These are phyloP conservation scores for Penicillium riverlandense DNA, from an alignment of 495 filamentous ascomycete species.

Conservation along the genomic window DNA sequence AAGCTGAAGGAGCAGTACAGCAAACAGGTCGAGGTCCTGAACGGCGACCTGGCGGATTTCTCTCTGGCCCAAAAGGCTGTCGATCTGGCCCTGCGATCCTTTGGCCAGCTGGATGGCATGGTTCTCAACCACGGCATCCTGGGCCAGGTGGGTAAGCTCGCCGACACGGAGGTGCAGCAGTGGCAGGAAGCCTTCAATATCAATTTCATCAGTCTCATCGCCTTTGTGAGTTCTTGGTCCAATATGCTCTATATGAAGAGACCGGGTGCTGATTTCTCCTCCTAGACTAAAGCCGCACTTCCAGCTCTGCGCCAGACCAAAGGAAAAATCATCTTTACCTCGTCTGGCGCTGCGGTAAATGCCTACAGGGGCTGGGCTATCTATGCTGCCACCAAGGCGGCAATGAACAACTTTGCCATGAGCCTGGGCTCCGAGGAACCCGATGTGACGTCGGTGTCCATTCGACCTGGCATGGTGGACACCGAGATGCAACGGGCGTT, in stretches of 20 bases:
- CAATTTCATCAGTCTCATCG: slow-evolving; percentile 76
- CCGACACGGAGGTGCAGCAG: slow-evolving; percentile 53
- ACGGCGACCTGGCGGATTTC: slow-evolving; percentile 66
- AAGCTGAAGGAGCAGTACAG: slow-evolving; percentile 57
- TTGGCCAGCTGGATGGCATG: slow-evolving; percentile 70
- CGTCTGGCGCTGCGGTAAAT: slow-evolving; percentile 62
- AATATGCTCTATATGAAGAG: too few relatives aligned
- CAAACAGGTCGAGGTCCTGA: slow-evolving; percentile 61
- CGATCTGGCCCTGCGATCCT: slow-evolving; percentile 54
- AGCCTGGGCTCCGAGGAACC: slow-evolving; percentile 77
- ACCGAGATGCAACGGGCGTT: slow-evolving; percentile 90
- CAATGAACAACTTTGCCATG: slow-evolving; percentile 70
- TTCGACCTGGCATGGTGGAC: slow-evolving; percentile 82
- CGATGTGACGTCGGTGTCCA: slow-evolving; percentile 58
- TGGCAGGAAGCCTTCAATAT: slow-evolving; percentile 75
- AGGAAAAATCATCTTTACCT: slow-evolving; percentile 66
- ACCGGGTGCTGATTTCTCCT: too few relatives aligned
- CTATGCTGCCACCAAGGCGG: slow-evolving; percentile 85
- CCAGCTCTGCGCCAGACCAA: slow-evolving; percentile 61
- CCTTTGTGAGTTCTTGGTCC: slow-evolving; percentile 50
- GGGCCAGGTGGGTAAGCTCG: slow-evolving; percentile 67
- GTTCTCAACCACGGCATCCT: slow-evolving; percentile 85
- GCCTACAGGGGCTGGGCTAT: slow-evolving; percentile 69
- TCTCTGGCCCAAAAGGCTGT: slow-evolving; percentile 55
- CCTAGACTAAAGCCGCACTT: slow-evolving; percentile 65